Base-by-base conservation (phyloP, 352 stramenopile species). In the Phytophthora syringae region DNA sequence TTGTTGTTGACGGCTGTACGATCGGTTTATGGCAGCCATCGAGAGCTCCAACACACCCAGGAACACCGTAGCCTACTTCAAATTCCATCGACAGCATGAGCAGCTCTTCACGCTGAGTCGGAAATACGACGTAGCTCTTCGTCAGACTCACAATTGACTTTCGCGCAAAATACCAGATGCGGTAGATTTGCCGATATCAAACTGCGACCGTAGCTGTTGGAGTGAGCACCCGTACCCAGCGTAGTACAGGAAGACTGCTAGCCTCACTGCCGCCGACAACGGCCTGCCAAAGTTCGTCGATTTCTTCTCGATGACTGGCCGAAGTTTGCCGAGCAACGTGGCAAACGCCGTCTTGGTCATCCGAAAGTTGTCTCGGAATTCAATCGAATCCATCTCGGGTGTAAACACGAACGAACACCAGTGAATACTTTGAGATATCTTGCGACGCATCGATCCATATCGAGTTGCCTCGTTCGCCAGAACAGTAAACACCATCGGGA, bases 51-150 rank as follows among this genome's bases (percentile, higher is more conserved):
- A 59, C 34, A 39, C 51, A 48, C 5, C 34, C 51, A 15, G 51
- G 34, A 24, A 58, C 22, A 28, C 36, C 36, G 36, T 58, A 49
- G 5, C 51, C 20, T 20, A 48, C 36, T 13, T 58, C 36, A 49
- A 49, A 58, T 27, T 18, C 12, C 34, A 48, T 58, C 7, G 34
- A 5, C 15, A 58, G 16, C 37, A 27, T 58, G 13, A 58, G 24
- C 1, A 58, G 40, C 18, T 30, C 21, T 30, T 28, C 16, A 7
- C 40, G 40, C 22, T 6, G 3, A 15, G 18, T 12, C 9, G 18
- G 20, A 40, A 58, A 49, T 9, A 7, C 36, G 3, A 58, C 22
- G 3, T 7, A 10, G 7, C 15, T 13, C 1, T 24, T 13, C 13
- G 48, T 48, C 20, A 2, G 15, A 1, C 2, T 25, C 34, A 49